Evolutionary conservation across 371 early-diverging fungal genomes (phyloP), one percentile per base, ranked within the genome.

Genomic region (Zychaea mexicana): DNA sequence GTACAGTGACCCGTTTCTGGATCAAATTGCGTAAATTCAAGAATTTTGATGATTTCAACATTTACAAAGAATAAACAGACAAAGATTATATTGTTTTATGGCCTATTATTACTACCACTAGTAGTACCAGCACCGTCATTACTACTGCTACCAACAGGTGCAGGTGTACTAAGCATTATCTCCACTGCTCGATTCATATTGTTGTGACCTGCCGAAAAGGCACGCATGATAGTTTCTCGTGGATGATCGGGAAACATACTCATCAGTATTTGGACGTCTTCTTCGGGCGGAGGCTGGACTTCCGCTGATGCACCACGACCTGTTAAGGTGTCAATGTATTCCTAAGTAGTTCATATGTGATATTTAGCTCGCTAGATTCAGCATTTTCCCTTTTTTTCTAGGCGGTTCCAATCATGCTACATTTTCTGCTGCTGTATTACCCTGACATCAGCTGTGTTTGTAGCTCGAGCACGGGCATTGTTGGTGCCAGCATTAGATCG

Each of bases 221-320:
- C 88, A 28, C 75, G 74, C 27, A 76, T 77, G 2, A 86, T 83
- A 30, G 79, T 70, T 33, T 86, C 85, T 57, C 80, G 79, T 17
- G 85, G 83, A 32, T 82, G 79, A 27, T 80, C 76, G 0, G 87
- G 84, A 58, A 88, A 86, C 78, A 88, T 86, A 24, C 82, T 66
- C 54, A 77, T 74, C 26, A 88, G 69, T 0, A 83, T 60, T 10
- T 81, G 61, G 7, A 83, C 76, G 19, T 88, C 77, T 28, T 80
- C 83, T 27, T 78, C 78, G 3, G 86, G 77, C 57, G 47, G 80
- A 63, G 19, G 73, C 68, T 65, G 75, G 58, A 63, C 31, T 26
- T 32, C 68, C 57, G 72, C 22, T 31, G 57, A 39, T 24, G 71
- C 32, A 8, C 76, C 68, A 64, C 78, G 73, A 47, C 75, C 78